These are phyloP conservation scores for Pseudotsuga menziesii DNA, from an alignment of 75 land plant species.

Conservation along the genomic window DNA sequence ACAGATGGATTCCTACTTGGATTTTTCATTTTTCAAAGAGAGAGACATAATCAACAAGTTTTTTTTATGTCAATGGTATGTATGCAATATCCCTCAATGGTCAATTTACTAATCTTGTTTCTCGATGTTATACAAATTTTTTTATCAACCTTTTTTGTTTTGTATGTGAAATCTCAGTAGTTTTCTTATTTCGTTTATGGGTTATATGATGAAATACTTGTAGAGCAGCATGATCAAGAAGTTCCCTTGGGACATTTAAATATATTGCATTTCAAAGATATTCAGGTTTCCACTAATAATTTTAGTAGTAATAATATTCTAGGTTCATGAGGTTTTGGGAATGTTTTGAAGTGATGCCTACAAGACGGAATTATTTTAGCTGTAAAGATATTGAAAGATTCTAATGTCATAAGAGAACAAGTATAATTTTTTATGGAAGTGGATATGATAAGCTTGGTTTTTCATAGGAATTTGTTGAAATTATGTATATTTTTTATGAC, in stretches of 20 bases:
- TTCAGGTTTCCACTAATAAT: conserved; percentile 63
- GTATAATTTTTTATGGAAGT: conserved; percentile 69
- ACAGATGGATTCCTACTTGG: too few species aligned
- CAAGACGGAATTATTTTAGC: conserved; percentile 68
- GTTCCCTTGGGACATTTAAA: conserved; percentile 65
- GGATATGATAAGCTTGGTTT: conserved; percentile 87
- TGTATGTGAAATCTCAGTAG: too few species aligned
- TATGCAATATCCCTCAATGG: too few species aligned
- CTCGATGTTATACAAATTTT: too few species aligned
- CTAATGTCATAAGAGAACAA: conserved; percentile 59
- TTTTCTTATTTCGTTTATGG: too few species aligned
- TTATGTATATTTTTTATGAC: conserved; percentile 68
- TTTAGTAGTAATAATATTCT: conserved; percentile 69
- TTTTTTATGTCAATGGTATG: too few species aligned
- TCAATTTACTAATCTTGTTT: too few species aligned
- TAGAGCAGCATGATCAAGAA: conserved; percentile 59
- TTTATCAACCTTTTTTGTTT: too few species aligned
- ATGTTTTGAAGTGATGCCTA: conserved; percentile 70
- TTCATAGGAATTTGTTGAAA: conserved; percentile 67
- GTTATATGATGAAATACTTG: too few species aligned
- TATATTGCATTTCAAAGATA: conserved; percentile 64
- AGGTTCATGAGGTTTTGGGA: conserved; percentile 79
- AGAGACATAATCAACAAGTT: too few species aligned
- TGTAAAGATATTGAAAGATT: conserved; percentile 80
- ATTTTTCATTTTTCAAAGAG: too few species aligned